Evolutionary conservation across 2,329 filamentous ascomycete genomes (phyloP), one percentile per base, ranked within the genome.

Genomic region (Fusarium sublunatum): DNA sequence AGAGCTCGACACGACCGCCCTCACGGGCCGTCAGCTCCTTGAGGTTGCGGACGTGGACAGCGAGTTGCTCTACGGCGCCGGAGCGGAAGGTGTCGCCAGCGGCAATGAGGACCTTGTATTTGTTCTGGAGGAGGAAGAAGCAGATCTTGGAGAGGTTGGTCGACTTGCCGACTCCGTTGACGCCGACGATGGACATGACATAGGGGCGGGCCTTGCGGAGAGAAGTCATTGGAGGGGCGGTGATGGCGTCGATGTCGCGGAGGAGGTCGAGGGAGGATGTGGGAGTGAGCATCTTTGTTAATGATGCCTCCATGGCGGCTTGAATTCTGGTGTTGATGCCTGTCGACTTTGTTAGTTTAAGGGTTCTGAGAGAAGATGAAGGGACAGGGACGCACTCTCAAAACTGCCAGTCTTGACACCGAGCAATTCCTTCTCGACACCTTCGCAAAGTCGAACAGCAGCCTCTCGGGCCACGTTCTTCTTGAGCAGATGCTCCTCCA

Each of bases 401-500:
- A 98, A 99, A 73, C 83, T 96, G 39, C 87, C 91, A 0, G 95
- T 99, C 81, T 94, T 97, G 68, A 93, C 89, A 26, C 95, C 93
- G 15, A 97, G 78, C 25, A 99, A 82, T 73, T 97, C 93, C 70
- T 90, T 89, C 76, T 97, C 91, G 7, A 99, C 94, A 47, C 92
- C 92, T 62, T 96, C 89, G 74, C 94, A 97, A 38, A 99, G 81
- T 49, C 95, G 90, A 29, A 97, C 85, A 2, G 94, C 95, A 13
- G 95, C 95, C 81, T 98, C 95, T 49, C 92, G 90, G 0, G 95
- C 95, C 26, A 99, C 93, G 71, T 99, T 99, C 82, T 99, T 99
- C 78, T 90, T 89, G 58, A 99, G 79, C 7, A 99, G 82, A 75
- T 98, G 94, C 54, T 97, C 92, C 74, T 97, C 92, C 92, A 99